Conservation (phyloP, 108 stramenopile species). For the Craspedostauros australis region DNA sequence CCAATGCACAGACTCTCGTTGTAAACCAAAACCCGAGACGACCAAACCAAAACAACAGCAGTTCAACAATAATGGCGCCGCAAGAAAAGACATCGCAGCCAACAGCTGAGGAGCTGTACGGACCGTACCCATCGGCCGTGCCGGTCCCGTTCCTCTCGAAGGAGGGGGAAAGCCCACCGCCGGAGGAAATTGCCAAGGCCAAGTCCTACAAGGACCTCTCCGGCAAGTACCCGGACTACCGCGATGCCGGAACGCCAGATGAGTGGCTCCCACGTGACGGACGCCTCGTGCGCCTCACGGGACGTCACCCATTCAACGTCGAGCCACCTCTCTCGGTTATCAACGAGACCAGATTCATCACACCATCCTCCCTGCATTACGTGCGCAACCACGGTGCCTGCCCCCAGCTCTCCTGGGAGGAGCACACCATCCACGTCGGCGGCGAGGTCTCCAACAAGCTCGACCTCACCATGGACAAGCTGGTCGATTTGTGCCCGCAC, state of each 20-base stretch:
- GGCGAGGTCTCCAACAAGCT: conserved; percentile 43
- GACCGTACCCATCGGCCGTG: conserved; percentile 75
- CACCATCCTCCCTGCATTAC: conserved; percentile 77
- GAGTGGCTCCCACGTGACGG: conserved; percentile 89
- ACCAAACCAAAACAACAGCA: no score
- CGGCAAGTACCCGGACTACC: conserved; percentile 57
- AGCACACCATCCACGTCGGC: conserved; percentile 61
- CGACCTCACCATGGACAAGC: conserved; percentile 81
- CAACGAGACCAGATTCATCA: conserved; percentile 71
- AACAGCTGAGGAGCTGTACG: conserved; percentile 52
- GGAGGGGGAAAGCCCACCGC: conserved; percentile 54
- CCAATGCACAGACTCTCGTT: no score
- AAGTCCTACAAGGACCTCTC: conserved; percentile 46
- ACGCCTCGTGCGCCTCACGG: conserved; percentile 88
- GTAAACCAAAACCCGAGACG: no score
- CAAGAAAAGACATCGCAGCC: no score
- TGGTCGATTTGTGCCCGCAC: conserved; percentile 47
- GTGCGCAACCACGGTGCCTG: conserved; percentile 90
- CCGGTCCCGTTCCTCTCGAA: conserved; percentile 67
- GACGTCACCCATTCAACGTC: conserved; percentile 96
- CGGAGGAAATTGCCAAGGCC: conserved; percentile 36
- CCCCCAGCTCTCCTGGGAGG: conserved; percentile 76
- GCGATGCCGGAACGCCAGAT: conserved; percentile 82
- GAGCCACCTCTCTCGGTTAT: conserved; percentile 86
- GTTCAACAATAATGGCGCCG: no score